phyloP scores from a whole-genome alignment of 495 filamentous ascomycete species.

The Umbilicaria muhlenbergii region DNA sequence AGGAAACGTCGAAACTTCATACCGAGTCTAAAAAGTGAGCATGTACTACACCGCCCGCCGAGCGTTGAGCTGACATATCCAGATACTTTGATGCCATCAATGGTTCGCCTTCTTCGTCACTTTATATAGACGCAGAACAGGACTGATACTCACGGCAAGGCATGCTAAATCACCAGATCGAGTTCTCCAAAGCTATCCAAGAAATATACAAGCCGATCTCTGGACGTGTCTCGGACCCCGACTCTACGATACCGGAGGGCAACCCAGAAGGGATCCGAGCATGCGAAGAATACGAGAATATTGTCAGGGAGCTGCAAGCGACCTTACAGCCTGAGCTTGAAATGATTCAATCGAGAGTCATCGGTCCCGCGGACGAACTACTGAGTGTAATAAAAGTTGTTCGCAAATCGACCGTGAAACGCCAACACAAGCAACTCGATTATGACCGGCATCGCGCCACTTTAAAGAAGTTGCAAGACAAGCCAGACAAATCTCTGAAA shows the following conservation, averaged over 20 bases:
- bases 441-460: slow-evolving; percentile 73
- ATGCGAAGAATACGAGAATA: slow-evolving; percentile 89
- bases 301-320: slow-evolving; percentile 80
- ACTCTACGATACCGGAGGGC: slow-evolving; percentile 61
- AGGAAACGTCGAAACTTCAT: slow-evolving; percentile 90
- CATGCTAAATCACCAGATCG: slow-evolving; percentile 96
- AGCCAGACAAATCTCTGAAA: slow-evolving; percentile 91
- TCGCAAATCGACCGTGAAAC: slow-evolving; percentile 74
- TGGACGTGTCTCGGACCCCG: slow-evolving; percentile 85
- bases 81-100: slow-evolving; percentile 92
- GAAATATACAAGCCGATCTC: slow-evolving; percentile 99
- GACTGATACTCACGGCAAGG: slow-evolving; percentile 24
- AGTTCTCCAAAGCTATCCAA: slow-evolving; percentile 86
- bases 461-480: slow-evolving; percentile 89
- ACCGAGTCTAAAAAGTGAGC: slow-evolving; percentile 76
- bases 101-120: slow-evolving; percentile 26
- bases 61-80: slow-evolving; percentile 1
- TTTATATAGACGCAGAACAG: slow-evolving; percentile 1
- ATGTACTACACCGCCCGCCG: not conserved
- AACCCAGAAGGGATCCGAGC: slow-evolving; percentile 90
- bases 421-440: slow-evolving; percentile 95
- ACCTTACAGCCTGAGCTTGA: slow-evolving; percentile 84
- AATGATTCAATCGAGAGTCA: slow-evolving; percentile 88
- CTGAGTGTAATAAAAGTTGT: slow-evolving; percentile 91
- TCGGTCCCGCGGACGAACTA: slow-evolving; percentile 87